Base-by-base conservation (phyloP, 2,329 filamentous ascomycete species). In the Ophiostoma perfectum region DNA sequence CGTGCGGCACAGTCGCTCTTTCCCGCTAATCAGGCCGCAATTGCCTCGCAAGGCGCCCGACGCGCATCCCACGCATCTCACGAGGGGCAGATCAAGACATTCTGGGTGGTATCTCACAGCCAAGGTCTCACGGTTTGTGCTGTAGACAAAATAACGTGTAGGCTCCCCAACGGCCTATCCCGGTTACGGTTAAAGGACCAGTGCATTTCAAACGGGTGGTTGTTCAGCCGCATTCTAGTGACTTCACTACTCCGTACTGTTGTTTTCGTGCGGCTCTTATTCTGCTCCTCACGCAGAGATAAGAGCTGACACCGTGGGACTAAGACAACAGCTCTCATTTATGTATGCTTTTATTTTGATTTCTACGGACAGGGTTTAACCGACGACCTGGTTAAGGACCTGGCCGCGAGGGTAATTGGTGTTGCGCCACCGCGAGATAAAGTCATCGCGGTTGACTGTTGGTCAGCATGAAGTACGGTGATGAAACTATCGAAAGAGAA, bases 381-480 rank as follows among this genome's bases (percentile, higher is more conserved):
- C 76, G 18, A 75, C 73, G 8, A 78, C 74, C 49, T 73, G 73
- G 9, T 71, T 67, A 67, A 83, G 75, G 41, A 85, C 80, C 27
- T 81, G 73, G 18, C 82, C 76, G n/a, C 79, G 78, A 0, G 78
- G 73, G 70, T 85, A 87, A 75, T 91, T 93, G 3, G 89, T 89
- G 73, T 90, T 88, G 71, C 89, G 84, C 81, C 88, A 92, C 69
- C 89, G 84, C 16, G 91, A 94, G 70, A 91, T 81, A 72, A 89
- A 96, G 76, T 96, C 92, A 73, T 96, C 92, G 45, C 87, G 86
- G 73, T 90, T 91, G 72, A 92, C 90, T 93, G 72, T 68, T 63
- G 39, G 60, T 63, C 16, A 63, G 60, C 60, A 44, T 55, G 42
- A 41, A 18, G 38, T 16, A 16, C 38, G 14, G 2, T 16, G 49